Conservation (phyloP, 495 filamentous ascomycete genomes). For the Penicillium verhagenii region DNA sequence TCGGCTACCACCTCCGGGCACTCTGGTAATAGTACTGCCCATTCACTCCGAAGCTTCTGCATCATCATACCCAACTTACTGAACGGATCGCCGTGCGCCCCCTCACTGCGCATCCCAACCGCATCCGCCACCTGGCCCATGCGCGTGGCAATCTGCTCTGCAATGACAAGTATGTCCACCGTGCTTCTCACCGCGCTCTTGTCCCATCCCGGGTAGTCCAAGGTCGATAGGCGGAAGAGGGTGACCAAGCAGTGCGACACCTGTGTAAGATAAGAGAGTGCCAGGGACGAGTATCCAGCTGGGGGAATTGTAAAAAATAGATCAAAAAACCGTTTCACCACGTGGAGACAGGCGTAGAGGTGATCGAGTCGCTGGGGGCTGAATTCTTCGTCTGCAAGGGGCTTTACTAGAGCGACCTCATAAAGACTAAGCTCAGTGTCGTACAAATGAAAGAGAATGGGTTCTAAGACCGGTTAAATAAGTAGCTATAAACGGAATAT, state of each 20-base stretch:
- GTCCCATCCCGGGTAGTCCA: conserved; percentile 24
- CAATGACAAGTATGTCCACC: conserved; percentile 11
- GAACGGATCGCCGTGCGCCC: background rate
- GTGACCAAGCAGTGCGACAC: conserved; percentile 12
- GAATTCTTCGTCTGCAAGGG: background rate
- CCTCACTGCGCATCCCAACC: background rate
- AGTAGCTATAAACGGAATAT: background rate
- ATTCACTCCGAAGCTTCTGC: background rate
- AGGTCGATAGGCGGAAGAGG: conserved; percentile 15
- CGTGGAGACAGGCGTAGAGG: conserved; percentile 21
- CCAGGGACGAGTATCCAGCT: conserved; percentile 3
- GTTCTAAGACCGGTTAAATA: background rate
- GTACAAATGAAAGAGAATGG: background rate
- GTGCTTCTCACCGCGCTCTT: conserved; percentile 1
- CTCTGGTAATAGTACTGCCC: background rate
- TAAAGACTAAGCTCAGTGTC: background rate
- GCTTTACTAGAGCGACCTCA: background rate
- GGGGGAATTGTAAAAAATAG: conserved; percentile 8
- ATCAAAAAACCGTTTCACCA: conserved; percentile 9
- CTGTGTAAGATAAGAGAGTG: conserved; percentile 8
- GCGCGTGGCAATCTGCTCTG: background rate
- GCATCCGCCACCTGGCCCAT: background rate
- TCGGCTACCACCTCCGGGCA: background rate
- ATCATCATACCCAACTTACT: background rate
- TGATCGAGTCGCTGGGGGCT: conserved; percentile 8